Conservation (phyloP, 2,329 filamentous ascomycete genomes). For the Colletotrichum limetticola region DNA sequence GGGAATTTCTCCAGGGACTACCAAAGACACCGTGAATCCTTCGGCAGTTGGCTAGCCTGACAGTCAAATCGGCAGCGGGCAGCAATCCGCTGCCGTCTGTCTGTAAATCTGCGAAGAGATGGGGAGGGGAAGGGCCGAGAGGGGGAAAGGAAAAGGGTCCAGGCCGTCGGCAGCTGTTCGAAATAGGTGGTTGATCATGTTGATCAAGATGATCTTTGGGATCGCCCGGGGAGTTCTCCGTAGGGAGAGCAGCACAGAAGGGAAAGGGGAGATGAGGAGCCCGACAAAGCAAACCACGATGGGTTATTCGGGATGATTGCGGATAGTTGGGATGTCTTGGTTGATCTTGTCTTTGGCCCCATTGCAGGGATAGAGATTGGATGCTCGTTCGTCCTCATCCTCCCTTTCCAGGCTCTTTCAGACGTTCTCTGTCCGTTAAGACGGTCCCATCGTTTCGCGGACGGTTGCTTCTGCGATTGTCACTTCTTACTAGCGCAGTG, state of each 20-base stretch:
- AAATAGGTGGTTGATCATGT: conserved; percentile 17
- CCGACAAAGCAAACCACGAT: too few species aligned
- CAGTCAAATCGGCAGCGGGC: background rate
- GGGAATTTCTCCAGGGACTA: background rate
- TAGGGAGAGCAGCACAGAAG: background rate
- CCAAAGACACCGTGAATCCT: background rate
- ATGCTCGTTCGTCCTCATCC: background rate
- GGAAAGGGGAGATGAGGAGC: background rate
- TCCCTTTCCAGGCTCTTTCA: background rate
- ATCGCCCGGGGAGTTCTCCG: conserved; percentile 21
- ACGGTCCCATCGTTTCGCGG: background rate
- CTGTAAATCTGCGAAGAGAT: background rate
- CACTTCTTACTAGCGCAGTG: conserved; percentile 9
- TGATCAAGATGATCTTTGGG: conserved; percentile 27
- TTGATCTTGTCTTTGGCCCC: background rate
- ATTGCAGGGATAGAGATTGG: conserved; percentile 15
- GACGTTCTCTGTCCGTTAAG: background rate
- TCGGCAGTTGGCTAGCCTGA: conserved; percentile 16
- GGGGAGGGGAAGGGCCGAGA: background rate
- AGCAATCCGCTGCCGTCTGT: background rate
- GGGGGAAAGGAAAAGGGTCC: too few species aligned
- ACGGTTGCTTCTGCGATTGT: background rate
- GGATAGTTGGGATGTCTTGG: conserved; percentile 19
- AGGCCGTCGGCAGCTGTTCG: background rate
- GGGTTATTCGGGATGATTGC: too few species aligned